A percentile compares a stretch with the other conserved stretches of the same genome.
Evolutionary conservation across 176 grass and related monocot species (phyloP).

Genomic region (Pontederia crassipes): DNA sequence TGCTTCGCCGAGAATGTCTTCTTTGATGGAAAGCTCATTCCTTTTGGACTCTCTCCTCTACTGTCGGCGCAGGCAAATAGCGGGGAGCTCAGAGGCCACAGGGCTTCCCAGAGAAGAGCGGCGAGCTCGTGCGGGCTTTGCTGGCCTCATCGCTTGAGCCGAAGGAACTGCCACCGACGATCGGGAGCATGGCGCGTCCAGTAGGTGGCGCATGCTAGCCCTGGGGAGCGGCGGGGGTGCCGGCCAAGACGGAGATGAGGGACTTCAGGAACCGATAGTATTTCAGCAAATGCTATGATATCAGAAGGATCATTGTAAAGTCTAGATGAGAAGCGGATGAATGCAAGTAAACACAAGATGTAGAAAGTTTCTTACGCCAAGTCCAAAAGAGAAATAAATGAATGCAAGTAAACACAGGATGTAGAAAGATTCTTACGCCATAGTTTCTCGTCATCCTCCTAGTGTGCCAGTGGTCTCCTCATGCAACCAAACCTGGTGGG

Average conservation of each 20-base stretch:
- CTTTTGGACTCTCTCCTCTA: not conserved
- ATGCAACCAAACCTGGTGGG: conserved; percentile 13
- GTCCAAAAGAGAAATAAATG: not conserved
- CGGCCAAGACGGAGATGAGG: conserved; percentile 4
- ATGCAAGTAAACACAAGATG: not conserved
- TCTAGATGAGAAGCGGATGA: not conserved
- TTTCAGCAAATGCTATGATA: too few species aligned
- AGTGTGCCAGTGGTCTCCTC: conserved; percentile 9
- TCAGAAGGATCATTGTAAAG: too few species aligned
- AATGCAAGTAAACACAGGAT: not conserved
- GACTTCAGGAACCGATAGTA: not conserved
- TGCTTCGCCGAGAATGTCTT: not conserved
- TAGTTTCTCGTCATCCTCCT: conserved; percentile 16
- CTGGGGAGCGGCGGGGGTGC: conserved; percentile 5
- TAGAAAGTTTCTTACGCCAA: not conserved
- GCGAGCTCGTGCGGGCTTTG: not conserved
- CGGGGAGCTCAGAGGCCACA: not conserved
- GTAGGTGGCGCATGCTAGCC: not conserved
- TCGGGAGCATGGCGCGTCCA: not conserved
- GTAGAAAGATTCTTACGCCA: conserved; percentile 7
- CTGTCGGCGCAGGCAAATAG: not conserved
- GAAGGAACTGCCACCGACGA: not conserved
- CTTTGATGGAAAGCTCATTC: conserved; percentile 4
- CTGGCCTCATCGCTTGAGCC: not conserved
- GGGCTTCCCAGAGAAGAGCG: not conserved